A percentile compares a stretch with the other conserved stretches of the same genome.
These are phyloP conservation scores for Panus rudis DNA, from an alignment of 768 basidiomycete species.

Conservation along the genomic window DNA sequence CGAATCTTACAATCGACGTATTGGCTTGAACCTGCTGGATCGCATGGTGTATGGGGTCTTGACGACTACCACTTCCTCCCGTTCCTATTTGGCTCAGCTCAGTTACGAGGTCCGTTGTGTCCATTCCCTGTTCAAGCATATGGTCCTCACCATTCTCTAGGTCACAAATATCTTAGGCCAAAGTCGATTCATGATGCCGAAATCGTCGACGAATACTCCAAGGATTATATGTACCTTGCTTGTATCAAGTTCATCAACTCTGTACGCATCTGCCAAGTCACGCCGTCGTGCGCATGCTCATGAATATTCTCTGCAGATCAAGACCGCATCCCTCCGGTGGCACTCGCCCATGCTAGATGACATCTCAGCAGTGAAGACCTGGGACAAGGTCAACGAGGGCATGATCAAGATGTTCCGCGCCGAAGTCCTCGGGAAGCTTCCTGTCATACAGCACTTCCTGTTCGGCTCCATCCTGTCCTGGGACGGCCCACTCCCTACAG, in stretches of 20 bases:
- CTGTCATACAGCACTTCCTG: constrained; percentile 93
- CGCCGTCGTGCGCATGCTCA: not conserved
- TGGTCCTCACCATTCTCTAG: constrained; percentile 27
- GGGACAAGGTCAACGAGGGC: constrained; percentile 94
- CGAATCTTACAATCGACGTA: constrained; percentile 86
- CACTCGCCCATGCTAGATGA: constrained; percentile 99
- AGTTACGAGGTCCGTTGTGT: constrained; percentile 45
- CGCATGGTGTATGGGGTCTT: constrained; percentile 96
- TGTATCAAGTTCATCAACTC: constrained; percentile 96
- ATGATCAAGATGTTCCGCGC: constrained; percentile 99
- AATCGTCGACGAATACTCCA: constrained; percentile 85
- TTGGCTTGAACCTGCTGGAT: constrained; percentile 98
- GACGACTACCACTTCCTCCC: constrained; percentile 97
- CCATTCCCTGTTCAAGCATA: not conserved
- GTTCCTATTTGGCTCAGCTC: constrained; percentile 82
- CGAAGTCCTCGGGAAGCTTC: constrained; percentile 91
- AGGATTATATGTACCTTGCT: constrained; percentile 94
- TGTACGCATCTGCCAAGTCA: constrained; percentile 33
- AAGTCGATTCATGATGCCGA: constrained; percentile 91
- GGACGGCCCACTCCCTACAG: constrained; percentile 47
- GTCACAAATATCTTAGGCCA: constrained; percentile 85
- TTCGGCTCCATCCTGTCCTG: constrained; percentile 79
- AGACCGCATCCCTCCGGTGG: constrained; percentile 93
- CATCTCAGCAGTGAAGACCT: constrained; percentile 89
- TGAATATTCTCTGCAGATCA: constrained; percentile 49